These are phyloP conservation scores for Erodium maritimum DNA, from an alignment of 345 rosid species.

Conservation along the genomic window DNA sequence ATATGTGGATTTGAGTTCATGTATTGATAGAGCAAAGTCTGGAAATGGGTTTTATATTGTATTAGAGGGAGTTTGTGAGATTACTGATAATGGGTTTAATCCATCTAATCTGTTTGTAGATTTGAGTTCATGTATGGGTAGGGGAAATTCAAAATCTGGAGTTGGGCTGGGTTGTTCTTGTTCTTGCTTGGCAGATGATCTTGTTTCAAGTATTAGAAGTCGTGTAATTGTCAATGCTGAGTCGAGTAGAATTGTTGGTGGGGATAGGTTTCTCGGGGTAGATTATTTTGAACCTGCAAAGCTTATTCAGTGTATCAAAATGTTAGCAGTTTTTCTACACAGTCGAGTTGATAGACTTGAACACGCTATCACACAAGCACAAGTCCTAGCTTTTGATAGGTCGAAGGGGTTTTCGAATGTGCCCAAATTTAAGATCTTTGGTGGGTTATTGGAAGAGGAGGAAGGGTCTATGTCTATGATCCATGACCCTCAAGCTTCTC, in stretches of 20 bases:
- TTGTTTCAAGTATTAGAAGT: slow-evolving; percentile 24
- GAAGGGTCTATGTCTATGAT: slow-evolving; percentile 25
- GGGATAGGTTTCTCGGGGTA: slow-evolving; percentile 35
- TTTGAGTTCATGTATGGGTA: slow-evolving; percentile 6
- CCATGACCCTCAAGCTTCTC: slow-evolving; percentile 1
- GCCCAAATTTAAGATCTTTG: slow-evolving; percentile 38
- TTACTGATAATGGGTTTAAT: background rate
- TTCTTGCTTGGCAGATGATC: slow-evolving; percentile 45
- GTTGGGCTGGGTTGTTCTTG: slow-evolving; percentile 67
- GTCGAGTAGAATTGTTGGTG: slow-evolving; percentile 26
- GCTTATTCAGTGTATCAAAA: slow-evolving; percentile 32
- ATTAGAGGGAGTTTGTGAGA: too few relatives aligned
- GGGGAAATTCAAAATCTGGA: slow-evolving; percentile 1
- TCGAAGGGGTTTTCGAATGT: slow-evolving; percentile 55
- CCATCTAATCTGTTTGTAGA: slow-evolving; percentile 15
- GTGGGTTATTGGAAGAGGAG: slow-evolving; percentile 32
- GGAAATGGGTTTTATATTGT: too few relatives aligned
- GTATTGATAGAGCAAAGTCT: too few relatives aligned
- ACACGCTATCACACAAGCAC: slow-evolving; percentile 34
- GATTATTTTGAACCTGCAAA: slow-evolving; percentile 43
- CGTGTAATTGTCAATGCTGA: slow-evolving; percentile 50
- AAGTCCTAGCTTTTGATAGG: slow-evolving; percentile 43
- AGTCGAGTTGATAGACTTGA: slow-evolving; percentile 34
- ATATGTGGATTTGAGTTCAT: too few relatives aligned
- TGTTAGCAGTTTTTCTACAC: slow-evolving; percentile 34